Evolutionary conservation across 2,329 filamentous ascomycete species (phyloP).

Genomic region (Epichloe gansuensis): DNA sequence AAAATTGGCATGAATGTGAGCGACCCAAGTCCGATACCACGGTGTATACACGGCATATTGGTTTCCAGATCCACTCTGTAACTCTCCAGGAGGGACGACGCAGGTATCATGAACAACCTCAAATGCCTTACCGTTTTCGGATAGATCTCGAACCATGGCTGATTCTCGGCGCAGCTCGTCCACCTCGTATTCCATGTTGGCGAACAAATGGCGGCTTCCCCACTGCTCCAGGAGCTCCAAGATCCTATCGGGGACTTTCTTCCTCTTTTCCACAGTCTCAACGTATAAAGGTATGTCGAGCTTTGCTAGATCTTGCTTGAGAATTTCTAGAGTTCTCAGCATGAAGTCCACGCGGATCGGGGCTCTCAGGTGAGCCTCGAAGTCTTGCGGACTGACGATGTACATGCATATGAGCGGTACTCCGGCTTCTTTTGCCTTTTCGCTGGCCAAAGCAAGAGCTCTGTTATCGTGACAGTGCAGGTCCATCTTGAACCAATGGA

Average conservation of each 20-base stretch:
- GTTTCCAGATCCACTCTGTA: slow-evolving; percentile 55
- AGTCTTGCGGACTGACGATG: slow-evolving; percentile 71
- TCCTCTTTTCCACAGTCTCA: slow-evolving; percentile 56
- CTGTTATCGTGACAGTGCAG: slow-evolving; percentile 63
- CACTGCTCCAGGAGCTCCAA: slow-evolving; percentile 55
- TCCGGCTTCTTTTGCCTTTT: slow-evolving; percentile 49
- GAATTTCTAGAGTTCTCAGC: slow-evolving; percentile 52
- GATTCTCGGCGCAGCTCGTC: slow-evolving; percentile 75
- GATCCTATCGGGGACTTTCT: slow-evolving; percentile 46
- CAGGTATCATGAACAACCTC: slow-evolving; percentile 71
- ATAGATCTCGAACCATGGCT: slow-evolving; percentile 45
- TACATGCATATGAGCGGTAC: slow-evolving; percentile 67
- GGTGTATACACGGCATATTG: slow-evolving; percentile 78
- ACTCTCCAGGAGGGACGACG: slow-evolving; percentile 59
- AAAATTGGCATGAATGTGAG: slow-evolving; percentile 55
- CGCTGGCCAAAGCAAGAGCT: slow-evolving; percentile 51
- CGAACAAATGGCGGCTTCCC: slow-evolving; percentile 62
- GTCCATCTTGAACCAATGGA: slow-evolving; percentile 89
- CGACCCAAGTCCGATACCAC: slow-evolving; percentile 68
- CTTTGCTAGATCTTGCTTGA: slow-evolving; percentile 53
- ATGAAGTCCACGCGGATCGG: slow-evolving; percentile 69
- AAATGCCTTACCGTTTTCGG: slow-evolving; percentile 53
- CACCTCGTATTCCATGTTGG: slow-evolving; percentile 84
- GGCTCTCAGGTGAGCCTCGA: slow-evolving; percentile 64
- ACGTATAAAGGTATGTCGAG: slow-evolving; percentile 69